These are phyloP conservation scores for Brettanomyces custersianus DNA, from an alignment of 805 yeast genomes.

Conservation along the genomic window DNA sequence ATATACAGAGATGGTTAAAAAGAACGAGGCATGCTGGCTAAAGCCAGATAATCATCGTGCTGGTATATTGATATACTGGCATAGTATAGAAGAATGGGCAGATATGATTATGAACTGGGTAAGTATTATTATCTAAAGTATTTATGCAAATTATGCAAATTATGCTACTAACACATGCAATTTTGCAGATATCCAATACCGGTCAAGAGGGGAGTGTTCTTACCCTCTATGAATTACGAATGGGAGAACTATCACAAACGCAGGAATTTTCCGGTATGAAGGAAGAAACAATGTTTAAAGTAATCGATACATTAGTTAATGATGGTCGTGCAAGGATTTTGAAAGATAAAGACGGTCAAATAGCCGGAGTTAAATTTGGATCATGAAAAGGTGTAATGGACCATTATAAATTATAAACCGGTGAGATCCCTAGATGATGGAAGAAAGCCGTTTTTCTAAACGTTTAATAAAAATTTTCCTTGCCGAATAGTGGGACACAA, in stretches of 20 bases:
- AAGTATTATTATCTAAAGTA: no score
- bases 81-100: conserved; percentile 61
- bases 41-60: conserved; percentile 33
- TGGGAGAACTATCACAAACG: conserved; percentile 47
- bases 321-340: conserved; percentile 67
- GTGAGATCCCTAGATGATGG: no score
- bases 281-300: conserved; percentile 39
- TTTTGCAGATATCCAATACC: conserved; percentile 42
- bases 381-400: conserved; percentile 1
- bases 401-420: not conserved
- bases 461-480: no score
- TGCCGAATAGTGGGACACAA: no score
- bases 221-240: conserved; percentile 72
- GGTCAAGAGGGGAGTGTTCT: conserved; percentile 74
- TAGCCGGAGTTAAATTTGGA: conserved; percentile 63
- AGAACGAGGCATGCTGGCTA: conserved; percentile 49
- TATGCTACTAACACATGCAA: no score
- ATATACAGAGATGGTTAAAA: conserved; percentile 44
- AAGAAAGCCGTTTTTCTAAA: no score
- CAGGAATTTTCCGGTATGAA: conserved; percentile 62
- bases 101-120: conserved; percentile 51
- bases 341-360: conserved; percentile 41
- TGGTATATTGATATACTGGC: conserved; percentile 60
- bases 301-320: conserved; percentile 50
- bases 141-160: conserved; percentile 13